phyloP scores from a whole-genome alignment of 306 rosid species.

The Casuarina glauca region DNA sequence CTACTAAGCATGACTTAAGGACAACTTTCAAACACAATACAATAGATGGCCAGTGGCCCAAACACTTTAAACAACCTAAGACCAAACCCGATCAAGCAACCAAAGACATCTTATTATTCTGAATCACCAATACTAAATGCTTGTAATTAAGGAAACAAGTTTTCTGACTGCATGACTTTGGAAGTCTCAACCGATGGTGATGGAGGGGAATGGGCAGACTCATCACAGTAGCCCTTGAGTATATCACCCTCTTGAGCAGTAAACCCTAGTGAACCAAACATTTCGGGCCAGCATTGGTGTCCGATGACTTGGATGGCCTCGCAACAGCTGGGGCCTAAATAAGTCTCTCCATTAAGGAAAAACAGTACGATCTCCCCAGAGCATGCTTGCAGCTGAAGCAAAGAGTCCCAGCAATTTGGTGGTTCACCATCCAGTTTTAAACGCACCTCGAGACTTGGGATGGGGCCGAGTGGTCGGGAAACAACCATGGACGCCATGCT shows the following conservation, averaged over 20 bases:
- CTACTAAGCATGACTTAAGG: background rate
- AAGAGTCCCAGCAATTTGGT: slow-evolving; percentile 59
- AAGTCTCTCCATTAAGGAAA: slow-evolving; percentile 55
- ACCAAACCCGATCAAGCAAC: background rate
- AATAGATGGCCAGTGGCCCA: background rate
- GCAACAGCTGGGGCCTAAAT: slow-evolving; percentile 58
- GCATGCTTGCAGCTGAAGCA: slow-evolving; percentile 57
- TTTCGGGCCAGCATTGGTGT: slow-evolving; percentile 68
- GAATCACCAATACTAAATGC: background rate
- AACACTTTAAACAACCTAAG: background rate
- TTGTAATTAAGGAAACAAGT: background rate
- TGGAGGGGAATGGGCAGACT: slow-evolving; percentile 11
- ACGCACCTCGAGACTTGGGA: slow-evolving; percentile 26
- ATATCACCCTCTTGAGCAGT: slow-evolving; percentile 55
- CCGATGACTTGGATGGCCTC: slow-evolving; percentile 46
- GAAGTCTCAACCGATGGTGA: background rate
- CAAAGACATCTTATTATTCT: background rate
- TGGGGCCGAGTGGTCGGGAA: slow-evolving; percentile 19
- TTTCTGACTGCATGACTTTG: background rate
- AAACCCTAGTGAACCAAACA: slow-evolving; percentile 56
- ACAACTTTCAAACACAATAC: background rate
- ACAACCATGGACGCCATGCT: slow-evolving; percentile 13
- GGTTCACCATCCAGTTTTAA: slow-evolving; percentile 48
- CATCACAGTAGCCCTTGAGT: slow-evolving; percentile 56
- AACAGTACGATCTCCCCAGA: slow-evolving; percentile 55